Percentiles rank a stretch among this genome's conserved stretches.
Conservation (phyloP, 306 rosid genomes). For the Trifolium fragiferum region DNA sequence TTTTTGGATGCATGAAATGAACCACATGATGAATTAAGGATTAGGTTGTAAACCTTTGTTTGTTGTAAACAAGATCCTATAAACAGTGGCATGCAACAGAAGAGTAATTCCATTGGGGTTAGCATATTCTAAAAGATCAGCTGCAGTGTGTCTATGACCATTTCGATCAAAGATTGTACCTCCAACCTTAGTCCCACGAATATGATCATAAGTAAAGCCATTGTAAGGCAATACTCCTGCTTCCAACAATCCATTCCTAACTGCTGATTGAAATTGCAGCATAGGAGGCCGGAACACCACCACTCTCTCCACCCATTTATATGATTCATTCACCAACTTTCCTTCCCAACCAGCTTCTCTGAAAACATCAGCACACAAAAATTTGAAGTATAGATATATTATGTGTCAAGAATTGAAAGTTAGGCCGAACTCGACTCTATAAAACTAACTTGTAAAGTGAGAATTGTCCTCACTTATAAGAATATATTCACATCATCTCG, state of each 20-base stretch:
- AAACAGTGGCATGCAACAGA: constrained; percentile 65
- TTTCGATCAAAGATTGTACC: constrained; percentile 69
- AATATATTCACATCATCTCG: too few relatives aligned
- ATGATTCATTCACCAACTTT: constrained; percentile 62
- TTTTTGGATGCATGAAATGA: background rate
- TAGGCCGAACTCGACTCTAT: too few relatives aligned
- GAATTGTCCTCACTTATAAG: too few relatives aligned
- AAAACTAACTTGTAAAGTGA: too few relatives aligned
- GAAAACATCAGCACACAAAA: background rate
- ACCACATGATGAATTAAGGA: background rate
- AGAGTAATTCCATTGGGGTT: constrained; percentile 53
- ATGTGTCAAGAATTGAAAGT: too few relatives aligned
- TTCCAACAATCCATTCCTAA: constrained; percentile 59
- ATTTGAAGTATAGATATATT: too few relatives aligned
- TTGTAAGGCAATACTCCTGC: constrained; percentile 67
- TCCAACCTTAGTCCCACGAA: constrained; percentile 74
- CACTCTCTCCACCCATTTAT: constrained; percentile 70
- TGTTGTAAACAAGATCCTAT: constrained; percentile 50
- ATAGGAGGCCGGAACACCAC: constrained; percentile 65
- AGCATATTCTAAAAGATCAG: constrained; percentile 69
- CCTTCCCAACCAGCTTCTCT: constrained; percentile 72
- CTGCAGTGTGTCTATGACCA: constrained; percentile 75
- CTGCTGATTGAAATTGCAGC: constrained; percentile 71
- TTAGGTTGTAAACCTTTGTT: constrained; percentile 13
- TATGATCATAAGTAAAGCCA: constrained; percentile 75